These are phyloP conservation scores for Neurospora discreta DNA, from an alignment of 495 filamentous ascomycete genomes.

Conservation along the genomic window DNA sequence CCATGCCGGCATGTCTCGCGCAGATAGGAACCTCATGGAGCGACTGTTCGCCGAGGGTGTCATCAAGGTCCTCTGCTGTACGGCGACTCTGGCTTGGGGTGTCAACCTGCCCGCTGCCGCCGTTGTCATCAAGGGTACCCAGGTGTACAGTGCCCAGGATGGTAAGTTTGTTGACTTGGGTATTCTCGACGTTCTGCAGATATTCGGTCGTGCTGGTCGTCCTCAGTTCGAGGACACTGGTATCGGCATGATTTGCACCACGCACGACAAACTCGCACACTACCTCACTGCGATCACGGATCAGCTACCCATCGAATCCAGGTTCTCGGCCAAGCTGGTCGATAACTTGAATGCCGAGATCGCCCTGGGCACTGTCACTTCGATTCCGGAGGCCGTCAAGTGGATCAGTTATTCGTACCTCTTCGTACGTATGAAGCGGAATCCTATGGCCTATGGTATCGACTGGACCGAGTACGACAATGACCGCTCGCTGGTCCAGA, in stretches of 20 bases:
- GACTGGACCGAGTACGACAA: conserved; percentile 83
- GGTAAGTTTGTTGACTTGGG: conserved; percentile 95
- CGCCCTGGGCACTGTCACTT: conserved; percentile 86
- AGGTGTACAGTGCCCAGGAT: conserved; percentile 89
- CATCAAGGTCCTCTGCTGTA: conserved; percentile 95
- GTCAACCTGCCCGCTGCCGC: conserved; percentile 96
- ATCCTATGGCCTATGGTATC: conserved; percentile 89
- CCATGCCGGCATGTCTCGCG: conserved; percentile 88
- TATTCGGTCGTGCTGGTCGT: conserved; percentile 94
- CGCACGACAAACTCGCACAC: conserved; percentile 82
- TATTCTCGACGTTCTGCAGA: conserved; percentile 95
- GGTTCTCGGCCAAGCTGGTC: conserved; percentile 78
- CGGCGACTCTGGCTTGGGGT: conserved; percentile 95
- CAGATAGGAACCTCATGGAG: conserved; percentile 90
- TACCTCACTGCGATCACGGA: conserved; percentile 89
- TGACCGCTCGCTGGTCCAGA: conserved; percentile 73
- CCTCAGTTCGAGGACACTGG: conserved; percentile 94
- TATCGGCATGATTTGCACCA: conserved; percentile 95
- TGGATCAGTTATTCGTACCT: conserved; percentile 98
- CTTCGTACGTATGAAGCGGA: conserved; percentile 89
- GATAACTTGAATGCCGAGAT: conserved; percentile 98
- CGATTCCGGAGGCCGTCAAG: conserved; percentile 83
- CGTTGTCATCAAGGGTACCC: conserved; percentile 95
- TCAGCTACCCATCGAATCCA: conserved; percentile 92
- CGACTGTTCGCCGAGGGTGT: conserved; percentile 78